phyloP scores from a whole-genome alignment of 768 basidiomycete species.

The Rubroboletus satanas region DNA sequence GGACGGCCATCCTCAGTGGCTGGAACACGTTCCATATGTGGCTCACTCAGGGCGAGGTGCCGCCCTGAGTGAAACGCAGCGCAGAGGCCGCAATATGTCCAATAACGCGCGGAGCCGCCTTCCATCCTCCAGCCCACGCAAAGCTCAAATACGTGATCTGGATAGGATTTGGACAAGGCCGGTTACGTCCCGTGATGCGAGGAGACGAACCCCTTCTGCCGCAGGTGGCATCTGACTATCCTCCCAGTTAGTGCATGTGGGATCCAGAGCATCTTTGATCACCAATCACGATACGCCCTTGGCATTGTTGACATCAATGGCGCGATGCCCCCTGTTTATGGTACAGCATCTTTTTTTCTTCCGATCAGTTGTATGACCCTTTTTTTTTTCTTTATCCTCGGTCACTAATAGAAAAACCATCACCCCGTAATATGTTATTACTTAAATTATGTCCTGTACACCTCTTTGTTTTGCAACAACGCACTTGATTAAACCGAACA shows the following conservation, averaged over 20 bases:
- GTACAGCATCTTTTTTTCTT: conserved; percentile 10
- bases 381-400: conserved; percentile 5
- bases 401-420: background rate
- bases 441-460: background rate
- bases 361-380: conserved; percentile 16
- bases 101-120: conserved; percentile 11
- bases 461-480: conserved; percentile 6
- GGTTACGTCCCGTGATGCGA: conserved; percentile 22
- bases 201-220: conserved; percentile 32
- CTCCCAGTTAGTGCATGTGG: conserved; percentile 6
- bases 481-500: background rate
- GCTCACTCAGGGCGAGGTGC: background rate
- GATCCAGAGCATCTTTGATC: conserved; percentile 10
- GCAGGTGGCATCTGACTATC: conserved; percentile 29
- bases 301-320: conserved; percentile 4
- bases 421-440: conserved; percentile 7
- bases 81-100: conserved; percentile 12
- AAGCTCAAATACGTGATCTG: conserved; percentile 15
- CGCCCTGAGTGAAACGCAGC: conserved; percentile 1
- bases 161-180: conserved; percentile 25
- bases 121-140: conserved; percentile 20
- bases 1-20: conserved; percentile 4
- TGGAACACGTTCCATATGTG: conserved; percentile 4
- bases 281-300: conserved; percentile 2
- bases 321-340: background rate